Base-by-base conservation (phyloP, 805 yeast species). In the Nakazawaea ishiwadae region DNA sequence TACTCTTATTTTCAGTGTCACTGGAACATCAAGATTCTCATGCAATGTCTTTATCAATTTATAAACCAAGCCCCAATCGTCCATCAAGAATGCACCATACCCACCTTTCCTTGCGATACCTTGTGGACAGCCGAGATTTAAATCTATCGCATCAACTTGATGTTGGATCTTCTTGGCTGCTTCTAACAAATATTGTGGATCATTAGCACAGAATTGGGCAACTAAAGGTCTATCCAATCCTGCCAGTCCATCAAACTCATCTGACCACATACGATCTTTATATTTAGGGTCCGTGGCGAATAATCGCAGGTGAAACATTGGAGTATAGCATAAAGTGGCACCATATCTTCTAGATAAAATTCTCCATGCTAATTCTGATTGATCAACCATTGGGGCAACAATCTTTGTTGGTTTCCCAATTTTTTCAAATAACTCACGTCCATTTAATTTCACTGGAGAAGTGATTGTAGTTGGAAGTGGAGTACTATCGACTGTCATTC, bases 381-480 rank as follows among this genome's bases (percentile, higher is more conserved):
- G 97, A 60, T 93, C 99, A 15, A 93, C 99, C 97, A 93, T 91
- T 1, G 99, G 99, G 3, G 98, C 99, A 16, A 93, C 93, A 19
- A 93, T 81, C 48, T 84, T 86, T 37, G 69, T 75, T 2, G 99
- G 99, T 17, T 63, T 53, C 0, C 93, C 93, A 12, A 91, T 66
- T 11, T 74, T 62, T 33, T 84, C 72, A 57, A 66, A 91, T 1
- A 93, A 71, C 36, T 74, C 78, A 45, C 95, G 69, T 1, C 97
- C 97, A 14, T 60, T 51, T 16, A 61, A 52, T 43, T 66, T 68
- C 12, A 19, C n/a, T 39, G 35, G 28, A 31, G 27, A 17, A 2
- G 36, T 2, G 4, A 19, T 11, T 2, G 35, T 16, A 12, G 35
- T 18, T 3, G 35, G 5, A 12, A 31, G 15, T 4, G 11, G 28